Base-by-base conservation (phyloP, 208 protist species). In the Trypanosoma mega region DNA sequence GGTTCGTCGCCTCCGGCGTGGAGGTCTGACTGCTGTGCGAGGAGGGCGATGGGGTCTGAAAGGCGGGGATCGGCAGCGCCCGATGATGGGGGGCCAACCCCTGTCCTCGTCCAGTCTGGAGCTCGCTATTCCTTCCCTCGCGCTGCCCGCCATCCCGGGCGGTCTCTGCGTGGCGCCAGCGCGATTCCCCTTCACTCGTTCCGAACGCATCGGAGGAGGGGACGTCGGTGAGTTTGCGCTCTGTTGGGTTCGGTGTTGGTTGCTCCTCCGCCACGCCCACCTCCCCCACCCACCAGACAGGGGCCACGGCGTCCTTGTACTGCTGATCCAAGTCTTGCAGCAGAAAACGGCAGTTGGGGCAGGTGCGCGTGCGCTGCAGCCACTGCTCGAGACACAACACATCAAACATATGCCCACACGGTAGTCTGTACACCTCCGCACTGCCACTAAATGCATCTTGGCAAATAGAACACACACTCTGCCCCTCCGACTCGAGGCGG, bases 341-440 rank as follows among this genome's bases (percentile, higher is more conserved):
- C 5, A 49, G 36, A 44, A 73, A 53, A 12, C 79, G 76, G 60
- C 83, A 90, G 62, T 85, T 82, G 0, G 83, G 83, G 53, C 83
- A 90, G 2, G 75, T 68, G 23, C 61, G 46, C 3, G 71, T 80
- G 27, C 51, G 56, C 14, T 27, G 39, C n/a, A 90, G 55, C 80
- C 79, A 87, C 47, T 67, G 61, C 47, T 73, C n/a, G 29, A 78
- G 47, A 51, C 83, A 90, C 18, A 21, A 18, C 20, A 68, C 57
- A 50, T 82, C 84, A 54, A 87, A 90, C 44, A 81, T 59, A 58
- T 90, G 83, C 12, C 80, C 70, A 58, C 83, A 90, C 33, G 83
- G 83, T 9, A 90, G 76, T n/a, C 75, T 61, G 34, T 72, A 78
- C 16, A 87, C 72, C 12, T 78, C 54, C n/a, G 26, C 20, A 34